Percentiles rank a stretch among this genome's conserved stretches.
phyloP scores from a whole-genome alignment of 1,139 yeast species.

The Yamadazyma diospyri region DNA sequence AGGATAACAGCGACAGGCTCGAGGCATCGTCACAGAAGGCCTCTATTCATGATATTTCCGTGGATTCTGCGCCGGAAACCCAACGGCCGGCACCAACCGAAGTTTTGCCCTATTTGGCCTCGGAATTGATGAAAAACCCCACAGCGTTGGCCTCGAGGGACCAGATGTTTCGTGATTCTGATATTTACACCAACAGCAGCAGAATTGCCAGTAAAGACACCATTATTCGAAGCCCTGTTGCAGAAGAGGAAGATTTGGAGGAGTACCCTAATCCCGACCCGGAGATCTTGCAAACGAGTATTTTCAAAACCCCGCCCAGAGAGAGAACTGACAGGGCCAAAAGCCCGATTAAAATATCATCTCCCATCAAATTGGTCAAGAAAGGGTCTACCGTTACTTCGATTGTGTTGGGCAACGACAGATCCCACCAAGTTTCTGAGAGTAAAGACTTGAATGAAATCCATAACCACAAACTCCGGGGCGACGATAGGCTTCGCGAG shows the following conservation, averaged over 20 bases:
- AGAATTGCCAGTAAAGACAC: constrained; percentile 16
- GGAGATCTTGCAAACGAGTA: constrained; percentile 23
- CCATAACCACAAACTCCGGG: neutral
- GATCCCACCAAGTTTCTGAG: constrained; percentile 1
- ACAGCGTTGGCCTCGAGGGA: constrained; percentile 32
- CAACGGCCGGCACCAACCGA: too few relatives aligned
- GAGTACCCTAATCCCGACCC: constrained; percentile 38
- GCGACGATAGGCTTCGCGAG: neutral
- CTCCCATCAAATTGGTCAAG: constrained; percentile 35
- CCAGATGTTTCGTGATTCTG: constrained; percentile 37
- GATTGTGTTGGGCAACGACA: constrained; percentile 6
- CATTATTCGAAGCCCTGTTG: constrained; percentile 13
- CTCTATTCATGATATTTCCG: constrained; percentile 35
- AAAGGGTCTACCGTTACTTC: constrained; percentile 19
- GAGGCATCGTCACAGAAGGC: constrained; percentile 40
- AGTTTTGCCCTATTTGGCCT: constrained; percentile 30
- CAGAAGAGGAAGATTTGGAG: constrained; percentile 3
- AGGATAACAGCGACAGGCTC: constrained; percentile 23
- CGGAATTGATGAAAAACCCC: constrained; percentile 34
- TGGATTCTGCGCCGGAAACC: constrained; percentile 23
- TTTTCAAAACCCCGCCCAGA: constrained; percentile 28
- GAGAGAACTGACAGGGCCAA: constrained; percentile 5
- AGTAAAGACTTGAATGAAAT: neutral
- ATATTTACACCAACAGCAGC: constrained; percentile 10
- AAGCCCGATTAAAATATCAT: constrained; percentile 38